A percentile compares a stretch with the other conserved stretches of the same genome.
These are phyloP conservation scores for Solanum stenotomum DNA, from an alignment of 257 asterid species.

Conservation along the genomic window DNA sequence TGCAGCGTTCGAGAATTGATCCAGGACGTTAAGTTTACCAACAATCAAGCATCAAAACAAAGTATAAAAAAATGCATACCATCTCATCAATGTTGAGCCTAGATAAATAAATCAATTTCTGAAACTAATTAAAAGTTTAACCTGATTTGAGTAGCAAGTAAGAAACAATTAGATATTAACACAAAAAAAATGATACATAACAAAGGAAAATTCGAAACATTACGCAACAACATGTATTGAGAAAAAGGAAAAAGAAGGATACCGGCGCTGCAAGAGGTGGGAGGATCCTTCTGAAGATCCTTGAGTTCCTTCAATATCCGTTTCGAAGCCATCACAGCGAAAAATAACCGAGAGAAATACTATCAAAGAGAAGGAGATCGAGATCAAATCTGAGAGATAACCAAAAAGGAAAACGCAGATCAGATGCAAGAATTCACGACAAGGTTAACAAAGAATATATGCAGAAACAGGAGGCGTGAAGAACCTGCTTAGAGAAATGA, in stretches of 20 bases:
- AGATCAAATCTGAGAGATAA: constrained; percentile 12
- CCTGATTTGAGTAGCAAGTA: neutral
- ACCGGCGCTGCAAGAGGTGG: constrained; percentile 76
- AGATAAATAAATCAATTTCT: neutral
- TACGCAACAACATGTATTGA: neutral
- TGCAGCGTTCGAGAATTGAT: neutral
- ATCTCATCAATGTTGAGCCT: neutral
- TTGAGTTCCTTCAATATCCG: constrained; percentile 70
- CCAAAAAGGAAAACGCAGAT: neutral
- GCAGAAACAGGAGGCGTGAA: neutral
- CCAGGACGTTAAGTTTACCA: neutral
- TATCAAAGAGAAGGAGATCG: neutral
- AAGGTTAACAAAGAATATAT: neutral
- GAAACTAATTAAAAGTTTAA: neutral
- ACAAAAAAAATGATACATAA: neutral
- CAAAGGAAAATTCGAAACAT: neutral
- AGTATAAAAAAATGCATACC: neutral
- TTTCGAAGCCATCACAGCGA: constrained; percentile 55
- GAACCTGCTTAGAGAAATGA: neutral
- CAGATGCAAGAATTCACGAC: neutral
- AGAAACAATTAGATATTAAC: neutral
- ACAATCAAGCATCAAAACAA: neutral
- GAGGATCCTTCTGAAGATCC: constrained; percentile 72
- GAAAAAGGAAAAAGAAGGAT: neutral
- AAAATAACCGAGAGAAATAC: neutral